Evolutionary conservation across 306 rosid species (phyloP).

Genomic region (Prunus persica): Prunus_persica_NCBIv2 NC_034012.1:14492501-14493000

Average conservation of each 20-base stretch:
- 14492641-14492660: slow-evolving; percentile 29
- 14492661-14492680: slow-evolving; percentile 27
- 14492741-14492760: slow-evolving; percentile 29
- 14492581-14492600: slow-evolving; percentile 32
- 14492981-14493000: neutral
- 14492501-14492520: slow-evolving; percentile 27
- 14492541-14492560: slow-evolving; percentile 34
- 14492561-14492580: slow-evolving; percentile 33
- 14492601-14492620: slow-evolving; percentile 40
- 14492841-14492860: slow-evolving; percentile 29
- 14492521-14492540: slow-evolving; percentile 39
- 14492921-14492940: slow-evolving; percentile 41
- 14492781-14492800: slow-evolving; percentile 15
- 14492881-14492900: slow-evolving; percentile 74
- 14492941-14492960: slow-evolving; percentile 14
- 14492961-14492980: slow-evolving; percentile 23
- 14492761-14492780: slow-evolving; percentile 38
- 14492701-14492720: slow-evolving; percentile 30
- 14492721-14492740: slow-evolving; percentile 24
- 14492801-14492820: slow-evolving; percentile 28
- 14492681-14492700: slow-evolving; percentile 36
- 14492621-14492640: slow-evolving; percentile 37
- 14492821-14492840: slow-evolving; percentile 25
- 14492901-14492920: slow-evolving; percentile 68
- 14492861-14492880: slow-evolving; percentile 65